These are phyloP conservation scores for Trypethelium eluteriae DNA, from an alignment of 495 filamentous ascomycete species.

Conservation along the genomic window DNA sequence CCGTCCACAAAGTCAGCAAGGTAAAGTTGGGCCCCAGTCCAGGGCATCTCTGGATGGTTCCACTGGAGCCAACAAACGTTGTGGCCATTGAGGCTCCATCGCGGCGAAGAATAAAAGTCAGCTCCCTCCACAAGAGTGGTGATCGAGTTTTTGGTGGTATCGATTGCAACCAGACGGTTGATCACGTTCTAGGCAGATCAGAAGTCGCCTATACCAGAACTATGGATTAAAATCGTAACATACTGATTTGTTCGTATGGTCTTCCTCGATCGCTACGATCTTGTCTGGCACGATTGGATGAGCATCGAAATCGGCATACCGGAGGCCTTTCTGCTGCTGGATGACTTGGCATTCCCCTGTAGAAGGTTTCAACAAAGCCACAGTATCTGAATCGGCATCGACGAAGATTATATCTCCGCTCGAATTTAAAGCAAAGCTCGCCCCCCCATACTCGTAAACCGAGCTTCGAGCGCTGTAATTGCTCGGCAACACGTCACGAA, in stretches of 20 bases:
- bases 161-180: constrained; percentile 4
- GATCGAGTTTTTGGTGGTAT: not conserved
- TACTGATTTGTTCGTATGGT: not conserved
- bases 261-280: constrained; percentile 1
- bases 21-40: constrained; percentile 3
- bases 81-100: constrained; percentile 4
- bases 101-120: not conserved
- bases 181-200: not conserved
- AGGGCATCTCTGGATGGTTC: constrained; percentile 9
- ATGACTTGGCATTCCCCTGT: not conserved
- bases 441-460: constrained; percentile 1
- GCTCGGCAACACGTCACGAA: not conserved
- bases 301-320: constrained; percentile 6
- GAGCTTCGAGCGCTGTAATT: constrained; percentile 1
- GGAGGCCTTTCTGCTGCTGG: constrained; percentile 6
- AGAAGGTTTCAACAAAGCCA: constrained; percentile 4
- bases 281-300: constrained; percentile 1
- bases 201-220: not conserved
- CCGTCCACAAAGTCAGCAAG: not conserved
- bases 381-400: not conserved
- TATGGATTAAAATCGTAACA: not conserved
- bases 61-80: not conserved
- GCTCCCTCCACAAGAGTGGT: not conserved
- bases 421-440: constrained; percentile 1
- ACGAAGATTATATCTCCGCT: constrained; percentile 1